phyloP scores from a whole-genome alignment of 345 rosid genomes.

The Barbarea vulgaris region DNA sequence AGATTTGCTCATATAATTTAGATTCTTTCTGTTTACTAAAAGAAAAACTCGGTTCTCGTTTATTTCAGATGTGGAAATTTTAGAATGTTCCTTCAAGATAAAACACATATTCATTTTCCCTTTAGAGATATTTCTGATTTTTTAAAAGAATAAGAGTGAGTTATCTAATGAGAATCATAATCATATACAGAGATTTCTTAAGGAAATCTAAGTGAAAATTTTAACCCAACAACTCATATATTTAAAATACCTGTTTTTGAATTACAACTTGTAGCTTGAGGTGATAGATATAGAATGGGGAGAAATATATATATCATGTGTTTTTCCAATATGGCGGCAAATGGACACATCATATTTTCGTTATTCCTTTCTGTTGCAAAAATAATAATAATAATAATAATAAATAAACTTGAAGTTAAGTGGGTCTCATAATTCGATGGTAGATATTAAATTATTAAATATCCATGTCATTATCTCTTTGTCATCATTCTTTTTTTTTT shows the following conservation, averaged over 20 bases:
- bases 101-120: background rate
- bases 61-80: no score
- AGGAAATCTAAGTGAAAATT: no score
- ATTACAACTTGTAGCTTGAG: background rate
- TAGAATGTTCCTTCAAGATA: no score
- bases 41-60: background rate
- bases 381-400: background rate
- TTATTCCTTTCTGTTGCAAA: background rate
- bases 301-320: background rate
- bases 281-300: background rate
- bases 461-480: background rate
- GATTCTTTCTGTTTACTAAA: background rate
- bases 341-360: background rate
- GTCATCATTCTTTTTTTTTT: background rate
- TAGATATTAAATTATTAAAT: background rate
- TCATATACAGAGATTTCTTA: background rate
- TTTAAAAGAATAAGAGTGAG: background rate
- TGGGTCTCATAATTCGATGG: conserved; percentile 7
- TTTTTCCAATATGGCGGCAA: background rate
- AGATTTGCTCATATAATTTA: no score
- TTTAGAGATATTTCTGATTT: background rate
- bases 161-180: no score
- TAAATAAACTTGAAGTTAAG: background rate
- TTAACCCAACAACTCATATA: no score
- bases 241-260: no score